phyloP scores from a whole-genome alignment of 2,329 filamentous ascomycete species.

The Colletotrichum shisoi region DNA sequence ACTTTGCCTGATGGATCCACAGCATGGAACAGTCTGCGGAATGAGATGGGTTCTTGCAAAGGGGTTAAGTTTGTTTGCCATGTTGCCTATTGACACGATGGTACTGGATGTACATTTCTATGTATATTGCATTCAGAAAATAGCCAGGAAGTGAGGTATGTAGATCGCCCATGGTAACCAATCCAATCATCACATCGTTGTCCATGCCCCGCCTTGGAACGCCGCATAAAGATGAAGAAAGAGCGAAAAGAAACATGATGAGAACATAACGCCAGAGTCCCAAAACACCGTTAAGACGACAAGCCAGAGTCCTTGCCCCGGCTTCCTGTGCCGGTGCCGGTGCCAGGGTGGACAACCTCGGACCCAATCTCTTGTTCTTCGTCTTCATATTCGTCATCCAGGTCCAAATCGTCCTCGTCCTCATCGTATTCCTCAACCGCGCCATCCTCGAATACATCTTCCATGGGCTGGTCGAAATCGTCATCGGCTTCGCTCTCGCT shows the following conservation, averaged over 20 bases:
- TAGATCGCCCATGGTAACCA: slow-evolving; percentile 29
- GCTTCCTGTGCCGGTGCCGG: slow-evolving; percentile 37
- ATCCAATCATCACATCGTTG: slow-evolving; percentile 36
- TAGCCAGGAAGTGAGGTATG: slow-evolving; percentile 31
- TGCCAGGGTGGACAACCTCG: slow-evolving; percentile 34
- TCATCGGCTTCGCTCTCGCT: slow-evolving; percentile 44
- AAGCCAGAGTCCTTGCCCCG: slow-evolving; percentile 34
- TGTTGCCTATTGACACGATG: slow-evolving; percentile 24
- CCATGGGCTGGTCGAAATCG: slow-evolving; percentile 43
- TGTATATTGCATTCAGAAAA: slow-evolving; percentile 1
- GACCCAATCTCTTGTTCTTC: slow-evolving; percentile 38
- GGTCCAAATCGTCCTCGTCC: slow-evolving; percentile 40
- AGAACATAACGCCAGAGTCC: slow-evolving; percentile 6
- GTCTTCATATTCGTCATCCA: slow-evolving; percentile 37
- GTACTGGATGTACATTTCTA: slow-evolving; percentile 5
- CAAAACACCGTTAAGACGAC: slow-evolving; percentile 35
- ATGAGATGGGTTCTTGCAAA: slow-evolving; percentile 7
- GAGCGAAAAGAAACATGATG: not conserved
- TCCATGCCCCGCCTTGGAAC: slow-evolving; percentile 27
- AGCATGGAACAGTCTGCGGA: not conserved
- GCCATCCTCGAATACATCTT: slow-evolving; percentile 44
- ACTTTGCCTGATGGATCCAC: not conserved
- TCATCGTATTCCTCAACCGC: slow-evolving; percentile 44
- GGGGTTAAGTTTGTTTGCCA: slow-evolving; percentile 1
- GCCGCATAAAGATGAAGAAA: slow-evolving; percentile 2